Evolutionary conservation across 257 asterid species (phyloP).

Genomic region (Paulownia fortunei): DNA sequence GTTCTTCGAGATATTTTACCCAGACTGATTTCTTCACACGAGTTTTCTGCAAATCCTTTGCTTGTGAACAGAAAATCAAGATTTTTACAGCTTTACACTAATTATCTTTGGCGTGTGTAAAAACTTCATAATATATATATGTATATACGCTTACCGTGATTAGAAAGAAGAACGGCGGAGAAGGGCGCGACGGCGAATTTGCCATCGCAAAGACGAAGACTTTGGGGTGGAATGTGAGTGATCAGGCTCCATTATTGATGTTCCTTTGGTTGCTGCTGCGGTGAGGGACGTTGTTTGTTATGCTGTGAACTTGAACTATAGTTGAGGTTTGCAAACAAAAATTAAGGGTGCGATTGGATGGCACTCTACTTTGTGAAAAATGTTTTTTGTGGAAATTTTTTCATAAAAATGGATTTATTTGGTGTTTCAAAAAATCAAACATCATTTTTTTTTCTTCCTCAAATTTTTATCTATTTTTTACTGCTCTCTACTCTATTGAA

Average conservation of each 20-base stretch:
- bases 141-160: constrained; percentile 38
- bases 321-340: neutral
- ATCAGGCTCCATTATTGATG: constrained; percentile 35
- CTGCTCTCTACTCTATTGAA: too few species aligned
- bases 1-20: constrained; percentile 67
- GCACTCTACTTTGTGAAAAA: too few species aligned
- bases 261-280: constrained; percentile 7
- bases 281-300: constrained; percentile 15
- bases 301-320: constrained; percentile 10
- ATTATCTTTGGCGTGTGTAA: neutral
- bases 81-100: neutral
- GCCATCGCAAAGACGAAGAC: constrained; percentile 76
- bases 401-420: too few species aligned
- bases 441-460: too few species aligned
- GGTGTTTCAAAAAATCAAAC: too few species aligned
- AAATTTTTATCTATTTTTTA: too few species aligned
- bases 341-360: too few species aligned
- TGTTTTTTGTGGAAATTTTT: too few species aligned
- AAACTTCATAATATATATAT: neutral
- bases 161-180: constrained; percentile 47
- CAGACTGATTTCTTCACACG: constrained; percentile 52
- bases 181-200: constrained; percentile 79
- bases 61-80: constrained; percentile 29
- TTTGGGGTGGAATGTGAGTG: constrained; percentile 36
- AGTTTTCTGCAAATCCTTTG: constrained; percentile 48